phyloP scores from a whole-genome alignment of 768 basidiomycete species.

The Podaxis pistillaris region DNA sequence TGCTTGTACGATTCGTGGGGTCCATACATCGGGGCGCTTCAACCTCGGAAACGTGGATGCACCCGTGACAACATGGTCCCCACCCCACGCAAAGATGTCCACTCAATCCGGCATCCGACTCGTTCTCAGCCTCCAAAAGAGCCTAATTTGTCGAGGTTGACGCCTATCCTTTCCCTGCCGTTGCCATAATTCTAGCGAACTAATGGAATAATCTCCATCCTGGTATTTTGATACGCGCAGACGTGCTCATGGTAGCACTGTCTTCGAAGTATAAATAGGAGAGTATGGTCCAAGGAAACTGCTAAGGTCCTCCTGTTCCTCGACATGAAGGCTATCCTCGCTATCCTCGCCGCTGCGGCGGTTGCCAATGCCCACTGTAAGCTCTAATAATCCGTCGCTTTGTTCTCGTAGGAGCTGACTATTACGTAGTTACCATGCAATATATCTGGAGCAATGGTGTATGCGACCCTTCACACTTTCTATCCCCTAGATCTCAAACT shows the following conservation, averaged over 20 bases:
- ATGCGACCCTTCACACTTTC: constrained; percentile 6
- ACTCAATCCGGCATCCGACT: background rate
- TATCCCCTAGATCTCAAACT: background rate
- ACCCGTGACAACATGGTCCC: constrained; percentile 2
- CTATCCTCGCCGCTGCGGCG: constrained; percentile 34
- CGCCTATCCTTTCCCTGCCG: background rate
- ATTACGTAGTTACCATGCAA: constrained; percentile 41
- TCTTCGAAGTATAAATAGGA: constrained; percentile 6
- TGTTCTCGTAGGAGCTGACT: background rate
- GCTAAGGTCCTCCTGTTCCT: background rate
- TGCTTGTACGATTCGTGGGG: background rate
- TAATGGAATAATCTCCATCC: background rate
- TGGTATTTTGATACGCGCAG: background rate
- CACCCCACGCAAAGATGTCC: background rate
- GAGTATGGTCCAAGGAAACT: no score
- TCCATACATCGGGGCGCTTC: constrained; percentile 18
- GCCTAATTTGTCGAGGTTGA: background rate
- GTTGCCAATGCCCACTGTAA: constrained; percentile 38
- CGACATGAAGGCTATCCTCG: constrained; percentile 37
- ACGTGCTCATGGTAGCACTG: background rate
- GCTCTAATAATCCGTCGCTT: background rate
- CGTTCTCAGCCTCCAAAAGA: background rate
- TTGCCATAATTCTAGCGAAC: constrained; percentile 8
- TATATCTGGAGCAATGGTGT: constrained; percentile 52
- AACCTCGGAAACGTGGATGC: constrained; percentile 13